These are phyloP conservation scores for Fusarium sp. DNA, from an alignment of 2,329 filamentous ascomycete species.

Conservation along the genomic window DNA sequence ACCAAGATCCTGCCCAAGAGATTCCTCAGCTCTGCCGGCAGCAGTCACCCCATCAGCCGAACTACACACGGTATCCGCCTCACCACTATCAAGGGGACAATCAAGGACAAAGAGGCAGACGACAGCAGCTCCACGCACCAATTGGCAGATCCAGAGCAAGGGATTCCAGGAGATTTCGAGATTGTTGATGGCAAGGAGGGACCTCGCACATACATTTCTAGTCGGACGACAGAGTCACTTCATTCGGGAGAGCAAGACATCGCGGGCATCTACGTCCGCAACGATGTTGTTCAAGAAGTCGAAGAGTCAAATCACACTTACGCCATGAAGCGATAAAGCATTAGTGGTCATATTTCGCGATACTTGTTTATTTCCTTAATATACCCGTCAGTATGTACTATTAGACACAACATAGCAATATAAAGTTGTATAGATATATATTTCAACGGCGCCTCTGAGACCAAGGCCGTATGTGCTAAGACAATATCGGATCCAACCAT, in stretches of 20 bases:
- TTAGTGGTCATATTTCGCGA: not conserved
- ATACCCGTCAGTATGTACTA: not conserved
- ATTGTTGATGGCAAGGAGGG: constrained; percentile 15
- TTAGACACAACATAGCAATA: too few species aligned
- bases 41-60: constrained; percentile 43
- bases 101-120: constrained; percentile 40
- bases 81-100: constrained; percentile 37
- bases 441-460: too few species aligned
- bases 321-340: constrained; percentile 20
- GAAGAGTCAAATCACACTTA: constrained; percentile 20
- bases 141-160: constrained; percentile 36
- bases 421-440: too few species aligned
- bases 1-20: constrained; percentile 38
- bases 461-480: too few species aligned
- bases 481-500: too few species aligned
- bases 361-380: not conserved
- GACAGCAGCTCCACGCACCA: constrained; percentile 45
- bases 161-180: constrained; percentile 33
- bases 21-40: constrained; percentile 42
- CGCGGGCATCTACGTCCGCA: constrained; percentile 33
- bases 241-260: constrained; percentile 23
- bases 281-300: constrained; percentile 39
- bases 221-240: constrained; percentile 2
- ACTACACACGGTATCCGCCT: constrained; percentile 33
- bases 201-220: constrained; percentile 34